Evolutionary conservation across 2,329 filamentous ascomycete genomes (phyloP).

Genomic region (Onygenales sp.): DNA sequence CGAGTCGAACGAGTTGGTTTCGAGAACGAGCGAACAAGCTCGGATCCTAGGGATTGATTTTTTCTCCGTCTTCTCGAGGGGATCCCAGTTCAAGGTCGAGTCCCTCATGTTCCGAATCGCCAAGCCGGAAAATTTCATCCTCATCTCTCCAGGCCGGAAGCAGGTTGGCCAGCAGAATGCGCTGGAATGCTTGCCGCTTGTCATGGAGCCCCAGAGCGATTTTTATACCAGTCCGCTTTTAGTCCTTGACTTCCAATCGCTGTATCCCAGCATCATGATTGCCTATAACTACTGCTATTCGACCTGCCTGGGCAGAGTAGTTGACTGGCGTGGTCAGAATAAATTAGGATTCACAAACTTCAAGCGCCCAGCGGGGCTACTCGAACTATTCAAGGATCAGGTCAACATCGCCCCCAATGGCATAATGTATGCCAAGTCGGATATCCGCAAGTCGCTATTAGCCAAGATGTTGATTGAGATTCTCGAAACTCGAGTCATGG

Average conservation of each 20-base stretch:
- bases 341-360: constrained; percentile 95
- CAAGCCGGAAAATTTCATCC: constrained; percentile 87
- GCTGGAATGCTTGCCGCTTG: constrained; percentile 82
- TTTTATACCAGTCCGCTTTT: constrained; percentile 87
- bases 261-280: constrained; percentile 98
- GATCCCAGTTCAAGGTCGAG: constrained; percentile 97
- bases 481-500: constrained; percentile 91
- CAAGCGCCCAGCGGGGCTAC: constrained; percentile 61
- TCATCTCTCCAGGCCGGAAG: constrained; percentile 80
- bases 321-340: constrained; percentile 78
- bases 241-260: constrained; percentile 88
- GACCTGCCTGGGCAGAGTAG: constrained; percentile 80
- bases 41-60: constrained; percentile 90
- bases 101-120: constrained; percentile 98
- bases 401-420: constrained; percentile 93
- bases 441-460: constrained; percentile 78
- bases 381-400: constrained; percentile 70
- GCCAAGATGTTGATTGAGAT: constrained; percentile 97
- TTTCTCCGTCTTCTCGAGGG: constrained; percentile 87
- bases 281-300: constrained; percentile 99
- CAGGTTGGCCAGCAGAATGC: constrained; percentile 93
- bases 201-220: constrained; percentile 94
- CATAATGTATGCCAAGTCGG: constrained; percentile 84
- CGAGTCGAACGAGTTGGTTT: constrained; percentile 77
- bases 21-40: constrained; percentile 88